Percentiles rank a stretch among this genome's conserved stretches.
Evolutionary conservation across 169 alveolate genomes (phyloP).

Genomic region (Cryptosporidium ryanae): DNA sequence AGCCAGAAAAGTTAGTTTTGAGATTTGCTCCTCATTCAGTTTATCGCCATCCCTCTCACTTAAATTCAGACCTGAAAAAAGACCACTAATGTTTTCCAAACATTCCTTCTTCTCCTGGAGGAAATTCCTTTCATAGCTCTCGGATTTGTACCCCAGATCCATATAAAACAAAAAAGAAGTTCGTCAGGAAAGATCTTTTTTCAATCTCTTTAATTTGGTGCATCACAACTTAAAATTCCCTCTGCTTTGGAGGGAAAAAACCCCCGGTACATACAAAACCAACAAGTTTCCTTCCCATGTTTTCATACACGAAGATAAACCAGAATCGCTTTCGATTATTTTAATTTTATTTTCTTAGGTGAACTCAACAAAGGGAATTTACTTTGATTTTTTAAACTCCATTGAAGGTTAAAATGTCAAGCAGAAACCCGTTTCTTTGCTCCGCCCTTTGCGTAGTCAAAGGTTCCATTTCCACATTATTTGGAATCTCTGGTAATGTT

Average conservation of each 20-base stretch:
- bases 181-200: not conserved
- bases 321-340: not conserved
- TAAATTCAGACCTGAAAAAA: conserved; percentile 22
- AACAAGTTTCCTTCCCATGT: not conserved
- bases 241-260: conserved; percentile 41
- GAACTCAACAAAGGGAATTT: no score
- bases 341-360: no score
- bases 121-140: conserved; percentile 28
- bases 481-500: conserved; percentile 40
- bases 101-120: conserved; percentile 18
- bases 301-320: not conserved
- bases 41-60: not conserved
- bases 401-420: no score
- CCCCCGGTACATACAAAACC: conserved; percentile 21
- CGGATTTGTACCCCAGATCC: conserved; percentile 24
- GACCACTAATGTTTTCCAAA: conserved; percentile 6
- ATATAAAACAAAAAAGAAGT: not conserved
- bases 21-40: not conserved
- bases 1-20: not conserved
- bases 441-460: conserved; percentile 60
- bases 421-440: conserved; percentile 47
- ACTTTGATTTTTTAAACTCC: no score
- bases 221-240: conserved; percentile 14
- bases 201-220: not conserved
- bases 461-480: conserved; percentile 51